Evolutionary conservation across 495 filamentous ascomycete genomes (phyloP).

Genomic region (Immersiella caudata): DNA sequence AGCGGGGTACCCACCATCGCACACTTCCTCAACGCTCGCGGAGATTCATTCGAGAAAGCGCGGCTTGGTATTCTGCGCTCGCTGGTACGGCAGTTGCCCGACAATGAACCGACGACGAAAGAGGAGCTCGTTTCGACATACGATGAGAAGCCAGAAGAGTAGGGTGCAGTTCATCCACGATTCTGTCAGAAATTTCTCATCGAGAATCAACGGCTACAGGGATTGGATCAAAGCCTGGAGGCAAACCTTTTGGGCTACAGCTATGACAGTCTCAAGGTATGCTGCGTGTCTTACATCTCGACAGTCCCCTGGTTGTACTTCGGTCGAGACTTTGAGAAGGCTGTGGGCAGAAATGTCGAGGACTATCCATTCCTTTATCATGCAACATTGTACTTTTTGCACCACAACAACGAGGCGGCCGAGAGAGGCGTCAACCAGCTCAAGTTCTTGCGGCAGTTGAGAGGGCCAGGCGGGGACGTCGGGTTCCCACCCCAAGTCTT

Average conservation of each 20-base stretch:
- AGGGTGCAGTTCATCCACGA: conserved; percentile 29
- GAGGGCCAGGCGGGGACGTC: too few species aligned
- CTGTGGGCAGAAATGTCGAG: neutral
- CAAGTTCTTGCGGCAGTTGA: too few species aligned
- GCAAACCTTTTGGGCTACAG: neutral
- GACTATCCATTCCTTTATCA: neutral
- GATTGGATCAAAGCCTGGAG: neutral
- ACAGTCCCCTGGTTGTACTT: neutral
- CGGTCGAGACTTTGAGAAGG: too few species aligned
- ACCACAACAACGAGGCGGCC: too few species aligned
- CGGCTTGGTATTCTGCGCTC: neutral
- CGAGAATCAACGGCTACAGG: neutral
- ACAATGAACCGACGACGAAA: neutral
- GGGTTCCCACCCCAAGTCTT: too few species aligned
- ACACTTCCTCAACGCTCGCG: neutral
- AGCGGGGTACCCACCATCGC: neutral
- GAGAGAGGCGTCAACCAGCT: too few species aligned
- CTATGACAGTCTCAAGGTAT: neutral
- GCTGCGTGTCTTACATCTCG: neutral
- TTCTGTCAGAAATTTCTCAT: conserved; percentile 29
- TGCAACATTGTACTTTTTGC: too few species aligned
- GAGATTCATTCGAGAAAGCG: neutral
- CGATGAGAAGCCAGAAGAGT: neutral
- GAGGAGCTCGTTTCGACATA: neutral
- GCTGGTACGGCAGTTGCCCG: neutral